These are phyloP conservation scores for Chlorella variabilis DNA, from an alignment of 163 green algal genomes.

Conservation along the genomic window DNA sequence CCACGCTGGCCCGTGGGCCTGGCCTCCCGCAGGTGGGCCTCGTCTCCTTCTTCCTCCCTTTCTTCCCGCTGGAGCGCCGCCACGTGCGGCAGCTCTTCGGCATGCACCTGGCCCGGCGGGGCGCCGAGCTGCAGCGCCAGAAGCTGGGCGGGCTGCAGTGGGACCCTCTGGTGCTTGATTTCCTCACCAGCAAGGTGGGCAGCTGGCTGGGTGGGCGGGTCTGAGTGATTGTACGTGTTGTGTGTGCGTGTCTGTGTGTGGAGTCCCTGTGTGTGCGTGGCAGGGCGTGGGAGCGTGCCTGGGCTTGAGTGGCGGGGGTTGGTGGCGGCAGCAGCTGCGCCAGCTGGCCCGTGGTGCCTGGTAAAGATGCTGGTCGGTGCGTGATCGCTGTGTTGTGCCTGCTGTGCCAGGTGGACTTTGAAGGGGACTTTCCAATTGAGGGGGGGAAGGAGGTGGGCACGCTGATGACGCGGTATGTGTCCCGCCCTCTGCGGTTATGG, in stretches of 20 bases:
- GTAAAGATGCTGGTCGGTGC: too few relatives aligned
- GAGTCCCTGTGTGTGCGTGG: too few relatives aligned
- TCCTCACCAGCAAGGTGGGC: conserved; percentile 63
- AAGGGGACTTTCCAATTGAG: conserved; percentile 67
- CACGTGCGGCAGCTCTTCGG: conserved; percentile 65
- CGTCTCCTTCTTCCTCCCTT: conserved; percentile 88
- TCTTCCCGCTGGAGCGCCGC: conserved; percentile 76
- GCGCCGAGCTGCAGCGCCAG: background rate
- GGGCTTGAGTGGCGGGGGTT: background rate
- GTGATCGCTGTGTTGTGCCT: too few relatives aligned
- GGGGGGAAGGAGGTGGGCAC: conserved; percentile 68
- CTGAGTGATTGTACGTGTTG: background rate
- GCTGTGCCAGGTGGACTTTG: conserved; percentile 66
- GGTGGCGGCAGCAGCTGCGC: too few relatives aligned
- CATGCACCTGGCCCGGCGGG: conserved; percentile 42
- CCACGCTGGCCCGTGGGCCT: background rate
- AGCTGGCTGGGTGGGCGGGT: too few relatives aligned
- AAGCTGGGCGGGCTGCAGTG: conserved; percentile 46
- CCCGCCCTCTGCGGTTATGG: conserved; percentile 53
- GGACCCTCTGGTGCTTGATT: conserved; percentile 55
- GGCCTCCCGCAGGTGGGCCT: conserved; percentile 45
- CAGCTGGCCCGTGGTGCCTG: too few relatives aligned
- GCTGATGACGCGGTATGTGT: conserved; percentile 67
- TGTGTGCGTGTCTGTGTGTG: too few relatives aligned
- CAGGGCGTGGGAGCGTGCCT: too few relatives aligned